Percentiles rank a stretch among this genome's conserved stretches.
phyloP scores from a whole-genome alignment of 164 flowering plant species.

The Kalanchoe fedtschenkoi region DNA sequence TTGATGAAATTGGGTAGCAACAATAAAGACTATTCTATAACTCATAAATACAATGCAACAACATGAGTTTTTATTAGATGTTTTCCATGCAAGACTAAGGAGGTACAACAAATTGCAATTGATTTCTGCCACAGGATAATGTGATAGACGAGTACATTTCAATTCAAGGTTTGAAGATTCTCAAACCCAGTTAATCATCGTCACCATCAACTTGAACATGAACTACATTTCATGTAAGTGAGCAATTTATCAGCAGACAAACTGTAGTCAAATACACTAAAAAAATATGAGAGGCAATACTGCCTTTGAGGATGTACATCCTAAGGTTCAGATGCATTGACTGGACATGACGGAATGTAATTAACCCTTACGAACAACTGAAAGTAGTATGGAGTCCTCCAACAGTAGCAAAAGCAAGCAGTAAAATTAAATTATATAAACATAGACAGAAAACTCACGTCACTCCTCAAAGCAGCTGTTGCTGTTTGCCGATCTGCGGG shows the following conservation, averaged over 20 bases:
- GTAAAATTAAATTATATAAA: neutral
- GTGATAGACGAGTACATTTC: neutral
- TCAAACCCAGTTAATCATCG: no score
- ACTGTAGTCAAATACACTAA: no score
- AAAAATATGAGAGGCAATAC: no score
- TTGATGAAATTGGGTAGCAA: no score
- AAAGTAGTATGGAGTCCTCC: neutral
- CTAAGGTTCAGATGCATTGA: no score
- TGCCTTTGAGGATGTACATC: no score
- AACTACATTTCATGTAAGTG: no score
- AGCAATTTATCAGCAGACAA: no score
- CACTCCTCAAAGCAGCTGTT: slow-evolving; percentile 10
- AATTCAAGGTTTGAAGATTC: neutral
- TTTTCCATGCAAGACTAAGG: neutral
- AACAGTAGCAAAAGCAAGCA: neutral
- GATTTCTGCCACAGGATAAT: no score
- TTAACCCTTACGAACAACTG: neutral
- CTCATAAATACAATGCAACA: neutral
- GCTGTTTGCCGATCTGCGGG: slow-evolving; percentile 13
- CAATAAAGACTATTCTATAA: neutral
- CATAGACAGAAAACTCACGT: slow-evolving; percentile 7
- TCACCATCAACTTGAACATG: no score
- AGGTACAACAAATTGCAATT: no score
- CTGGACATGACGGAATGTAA: no score
- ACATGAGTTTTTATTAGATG: neutral